Base-by-base conservation (phyloP, 345 rosid species). In the Euphorbia tirucalli region DNA sequence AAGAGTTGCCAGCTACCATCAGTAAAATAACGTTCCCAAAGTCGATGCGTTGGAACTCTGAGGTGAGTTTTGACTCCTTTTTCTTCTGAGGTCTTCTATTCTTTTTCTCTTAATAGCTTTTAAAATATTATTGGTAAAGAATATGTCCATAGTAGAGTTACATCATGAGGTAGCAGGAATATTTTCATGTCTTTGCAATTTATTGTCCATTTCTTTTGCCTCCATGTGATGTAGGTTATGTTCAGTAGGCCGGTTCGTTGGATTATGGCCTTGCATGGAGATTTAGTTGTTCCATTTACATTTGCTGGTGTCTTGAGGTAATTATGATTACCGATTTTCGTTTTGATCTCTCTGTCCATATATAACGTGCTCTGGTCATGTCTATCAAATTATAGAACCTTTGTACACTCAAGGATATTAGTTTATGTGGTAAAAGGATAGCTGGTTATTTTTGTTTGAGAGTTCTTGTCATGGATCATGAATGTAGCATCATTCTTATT, bases 21-120 rank as follows among this genome's bases (percentile, higher is more conserved):
- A 81, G 90, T 70, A 92, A 86, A 79, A 81, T 94, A 83, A 81
- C 96, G 67, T 94, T 94, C 86, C 89, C 90, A 31, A 94, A 92
- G 85, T 86, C 98, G 10, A 94, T 94, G 97, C 95, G 95, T 39
- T 94, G 98, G 98, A 92, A 87, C 81, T 94, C 98, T 78, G 91
- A 85, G 92, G 95, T 83, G 74, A 41, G 49, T 78, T 65, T 68
- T 43, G 48, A 37, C 59, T 27, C 24, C 27, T 43, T 39, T 71
- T 62, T 66, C n/a, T 63, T 73, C 55, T 21, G 25, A 27, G 64
- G 14, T 43, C 59, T 61, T 16, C 13, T 58, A 16, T 57, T 32
- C 5, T 68, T 35, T 7, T 11, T 37, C 32, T 27, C 58, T 41
- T n/a, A 54, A 24, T 50, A 28, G 30, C 61, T 19, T 49, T 22